These are phyloP conservation scores for Trypethelium eluteriae DNA, from an alignment of 495 filamentous ascomycete species.

Conservation along the genomic window DNA sequence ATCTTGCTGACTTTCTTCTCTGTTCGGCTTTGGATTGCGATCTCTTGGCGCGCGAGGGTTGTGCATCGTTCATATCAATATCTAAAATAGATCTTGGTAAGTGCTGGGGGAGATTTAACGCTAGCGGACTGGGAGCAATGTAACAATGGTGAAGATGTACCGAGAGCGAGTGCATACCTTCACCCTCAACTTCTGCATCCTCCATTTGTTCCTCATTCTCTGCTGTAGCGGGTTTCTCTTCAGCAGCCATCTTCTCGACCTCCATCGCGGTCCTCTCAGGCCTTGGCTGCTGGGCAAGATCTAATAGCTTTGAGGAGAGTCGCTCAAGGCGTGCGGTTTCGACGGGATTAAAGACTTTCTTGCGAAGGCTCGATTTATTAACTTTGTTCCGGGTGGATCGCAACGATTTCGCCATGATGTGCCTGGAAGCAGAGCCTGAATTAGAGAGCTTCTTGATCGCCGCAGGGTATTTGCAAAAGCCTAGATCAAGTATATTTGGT, in stretches of 20 bases:
- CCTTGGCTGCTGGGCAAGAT: slow-evolving; percentile 62
- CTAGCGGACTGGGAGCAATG: not conserved
- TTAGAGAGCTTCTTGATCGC: not conserved
- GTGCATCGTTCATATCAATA: not conserved
- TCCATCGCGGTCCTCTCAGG: slow-evolving; percentile 35
- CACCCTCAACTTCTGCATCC: slow-evolving; percentile 1
- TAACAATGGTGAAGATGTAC: not conserved
- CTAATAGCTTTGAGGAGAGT: slow-evolving; percentile 70
- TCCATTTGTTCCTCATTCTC: not conserved
- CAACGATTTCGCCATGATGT: not conserved
- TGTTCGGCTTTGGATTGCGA: not conserved
- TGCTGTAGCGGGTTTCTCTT: not conserved
- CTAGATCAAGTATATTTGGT: not conserved
- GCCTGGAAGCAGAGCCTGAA: not conserved
- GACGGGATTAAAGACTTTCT: slow-evolving; percentile 69
- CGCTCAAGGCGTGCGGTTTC: slow-evolving; percentile 68
- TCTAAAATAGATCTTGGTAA: not conserved
- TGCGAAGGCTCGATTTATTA: slow-evolving; percentile 45
- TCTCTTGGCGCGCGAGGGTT: not conserved
- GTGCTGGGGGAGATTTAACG: not conserved
- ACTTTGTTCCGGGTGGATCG: not conserved
- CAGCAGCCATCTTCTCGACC: slow-evolving; percentile 19
- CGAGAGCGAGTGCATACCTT: not conserved
- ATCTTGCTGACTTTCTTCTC: slow-evolving; percentile 2
- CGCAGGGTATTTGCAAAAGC: not conserved